A percentile compares a stretch with the other conserved stretches of the same genome.
Conservation (phyloP, 179 eudicot species). For the Camellia oleifera region DNA sequence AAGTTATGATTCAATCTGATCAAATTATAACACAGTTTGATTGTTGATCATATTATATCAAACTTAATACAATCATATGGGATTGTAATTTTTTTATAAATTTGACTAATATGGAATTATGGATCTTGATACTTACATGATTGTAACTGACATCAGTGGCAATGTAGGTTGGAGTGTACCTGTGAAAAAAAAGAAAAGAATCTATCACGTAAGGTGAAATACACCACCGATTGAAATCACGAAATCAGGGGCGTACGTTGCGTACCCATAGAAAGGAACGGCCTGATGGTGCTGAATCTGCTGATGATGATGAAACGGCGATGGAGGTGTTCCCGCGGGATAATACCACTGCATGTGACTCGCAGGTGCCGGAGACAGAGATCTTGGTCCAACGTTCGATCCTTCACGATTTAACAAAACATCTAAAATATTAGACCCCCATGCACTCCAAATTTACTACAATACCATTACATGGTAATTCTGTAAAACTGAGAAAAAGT, state of each 20-base stretch:
- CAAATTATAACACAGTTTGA: too few relatives aligned
- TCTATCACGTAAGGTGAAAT: not conserved
- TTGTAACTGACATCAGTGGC: conserved; percentile 58
- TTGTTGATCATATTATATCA: too few relatives aligned
- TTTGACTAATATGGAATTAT: too few relatives aligned
- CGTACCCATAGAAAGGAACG: conserved; percentile 60
- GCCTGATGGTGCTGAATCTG: conserved; percentile 48
- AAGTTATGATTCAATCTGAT: too few relatives aligned
- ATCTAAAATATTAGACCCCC: not conserved
- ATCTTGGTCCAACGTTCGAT: conserved; percentile 37
- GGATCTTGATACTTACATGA: conserved; percentile 30
- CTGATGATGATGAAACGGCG: conserved; percentile 34
- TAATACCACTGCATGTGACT: conserved; percentile 77
- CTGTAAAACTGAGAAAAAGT: not conserved
- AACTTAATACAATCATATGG: too few relatives aligned
- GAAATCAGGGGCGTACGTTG: conserved; percentile 18
- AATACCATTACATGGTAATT: not conserved
- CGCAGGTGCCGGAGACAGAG: conserved; percentile 39
- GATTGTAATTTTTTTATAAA: too few relatives aligned
- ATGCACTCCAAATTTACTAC: not conserved
- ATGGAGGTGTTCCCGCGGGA: conserved; percentile 42
- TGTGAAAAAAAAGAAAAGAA: conserved; percentile 13
- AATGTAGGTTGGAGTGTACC: conserved; percentile 71
- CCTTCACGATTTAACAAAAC: not conserved
- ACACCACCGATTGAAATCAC: not conserved